Conservation (phyloP, 1,284 basidiomycete species). For the Erythrobasidium hasegawianum region DNA sequence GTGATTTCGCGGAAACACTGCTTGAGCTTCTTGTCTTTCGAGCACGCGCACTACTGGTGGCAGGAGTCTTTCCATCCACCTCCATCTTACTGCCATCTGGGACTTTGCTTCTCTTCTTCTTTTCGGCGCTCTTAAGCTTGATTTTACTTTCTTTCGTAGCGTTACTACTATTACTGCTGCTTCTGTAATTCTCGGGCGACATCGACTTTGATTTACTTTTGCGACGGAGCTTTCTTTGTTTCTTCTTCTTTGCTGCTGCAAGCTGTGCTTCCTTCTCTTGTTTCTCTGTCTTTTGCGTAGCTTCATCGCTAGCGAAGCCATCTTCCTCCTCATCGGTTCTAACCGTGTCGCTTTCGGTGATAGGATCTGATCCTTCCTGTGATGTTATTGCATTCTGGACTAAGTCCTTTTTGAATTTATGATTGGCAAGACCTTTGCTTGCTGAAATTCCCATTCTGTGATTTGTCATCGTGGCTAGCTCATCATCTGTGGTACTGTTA, state of each 20-base stretch:
- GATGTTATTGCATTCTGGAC: neutral
- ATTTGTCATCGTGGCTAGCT: neutral
- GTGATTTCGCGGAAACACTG: too few species aligned
- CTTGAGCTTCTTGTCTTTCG: too few species aligned
- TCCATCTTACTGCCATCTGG: neutral
- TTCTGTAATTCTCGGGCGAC: too few species aligned
- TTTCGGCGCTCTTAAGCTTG: too few species aligned
- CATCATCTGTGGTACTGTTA: neutral
- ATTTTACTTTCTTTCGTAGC: too few species aligned
- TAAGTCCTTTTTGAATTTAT: neutral
- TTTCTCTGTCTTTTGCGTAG: neutral
- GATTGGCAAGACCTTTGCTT: neutral
- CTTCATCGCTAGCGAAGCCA: slow-evolving; percentile 1
- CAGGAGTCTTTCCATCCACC: neutral
- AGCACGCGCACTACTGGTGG: too few species aligned
- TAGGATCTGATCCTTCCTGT: neutral
- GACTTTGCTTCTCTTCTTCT: neutral
- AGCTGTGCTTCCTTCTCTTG: neutral
- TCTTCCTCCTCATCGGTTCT: neutral
- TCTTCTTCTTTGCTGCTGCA: too few species aligned
- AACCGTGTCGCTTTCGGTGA: too few species aligned
- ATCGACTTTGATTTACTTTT: too few species aligned
- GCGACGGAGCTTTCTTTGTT: too few species aligned
- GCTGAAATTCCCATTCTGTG: neutral
- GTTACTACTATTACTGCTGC: too few species aligned